Evolutionary conservation across 805 yeast species (phyloP).

Genomic region (Ogataea wickerhamii): DNA sequence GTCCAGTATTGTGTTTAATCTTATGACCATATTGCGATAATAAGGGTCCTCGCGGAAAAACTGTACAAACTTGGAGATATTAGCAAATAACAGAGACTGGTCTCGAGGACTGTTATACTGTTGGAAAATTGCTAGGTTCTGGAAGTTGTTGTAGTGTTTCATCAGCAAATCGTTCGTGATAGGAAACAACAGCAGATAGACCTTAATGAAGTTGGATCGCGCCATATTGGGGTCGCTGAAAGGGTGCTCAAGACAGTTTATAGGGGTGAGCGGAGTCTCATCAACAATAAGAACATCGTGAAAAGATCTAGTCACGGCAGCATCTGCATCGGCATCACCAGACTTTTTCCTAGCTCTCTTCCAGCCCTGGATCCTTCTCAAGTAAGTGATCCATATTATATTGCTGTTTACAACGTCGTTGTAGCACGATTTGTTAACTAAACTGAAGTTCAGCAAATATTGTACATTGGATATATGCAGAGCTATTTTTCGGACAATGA

Average conservation of each 20-base stretch:
- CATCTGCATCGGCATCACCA: neutral
- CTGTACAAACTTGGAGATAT: slow-evolving; percentile 26
- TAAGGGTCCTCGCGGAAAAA: slow-evolving; percentile 19
- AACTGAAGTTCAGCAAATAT: slow-evolving; percentile 28
- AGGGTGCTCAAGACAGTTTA: slow-evolving; percentile 24
- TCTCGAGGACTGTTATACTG: slow-evolving; percentile 28
- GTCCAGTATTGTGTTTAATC: slow-evolving; percentile 55
- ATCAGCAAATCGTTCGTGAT: slow-evolving; percentile 29
- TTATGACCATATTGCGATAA: slow-evolving; percentile 28
- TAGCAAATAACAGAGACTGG: slow-evolving; percentile 32
- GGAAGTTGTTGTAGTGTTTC: slow-evolving; percentile 33
- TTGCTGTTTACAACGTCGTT: slow-evolving; percentile 21
- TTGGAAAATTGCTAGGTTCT: slow-evolving; percentile 28
- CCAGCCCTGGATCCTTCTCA: slow-evolving; percentile 27
- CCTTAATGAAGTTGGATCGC: slow-evolving; percentile 22
- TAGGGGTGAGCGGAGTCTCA: slow-evolving; percentile 20
- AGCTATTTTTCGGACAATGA: slow-evolving; percentile 20
- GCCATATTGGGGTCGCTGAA: slow-evolving; percentile 26
- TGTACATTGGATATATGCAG: slow-evolving; percentile 19
- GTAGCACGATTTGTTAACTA: slow-evolving; percentile 26
- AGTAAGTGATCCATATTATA: slow-evolving; percentile 25
- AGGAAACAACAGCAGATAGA: slow-evolving; percentile 30
- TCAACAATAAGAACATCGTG: slow-evolving; percentile 14
- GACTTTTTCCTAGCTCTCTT: slow-evolving; percentile 2
- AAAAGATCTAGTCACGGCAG: slow-evolving; percentile 3